Conservation (phyloP, 2,329 filamentous ascomycete genomes). For the Phoma sp. region DNA sequence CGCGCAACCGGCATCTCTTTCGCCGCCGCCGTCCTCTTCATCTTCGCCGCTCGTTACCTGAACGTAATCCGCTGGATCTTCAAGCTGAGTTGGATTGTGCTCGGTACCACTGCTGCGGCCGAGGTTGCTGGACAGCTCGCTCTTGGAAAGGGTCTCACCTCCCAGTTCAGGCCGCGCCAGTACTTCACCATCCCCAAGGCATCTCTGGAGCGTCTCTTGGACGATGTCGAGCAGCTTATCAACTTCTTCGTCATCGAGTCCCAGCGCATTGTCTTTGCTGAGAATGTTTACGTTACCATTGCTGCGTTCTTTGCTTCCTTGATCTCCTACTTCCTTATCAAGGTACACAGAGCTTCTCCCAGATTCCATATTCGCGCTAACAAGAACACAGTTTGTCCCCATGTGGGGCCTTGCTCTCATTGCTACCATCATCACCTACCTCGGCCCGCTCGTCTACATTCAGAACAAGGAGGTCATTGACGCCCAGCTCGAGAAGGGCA, state of each 20-base stretch:
- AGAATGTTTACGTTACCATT: conserved; percentile 67
- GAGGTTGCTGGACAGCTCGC: conserved; percentile 63
- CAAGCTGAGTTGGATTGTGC: conserved; percentile 63
- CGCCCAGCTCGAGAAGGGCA: conserved; percentile 61
- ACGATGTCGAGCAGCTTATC: conserved; percentile 68
- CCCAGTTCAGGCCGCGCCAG: conserved; percentile 66
- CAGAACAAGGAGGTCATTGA: conserved; percentile 70
- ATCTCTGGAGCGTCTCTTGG: conserved; percentile 64
- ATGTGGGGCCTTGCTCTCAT: conserved; percentile 68
- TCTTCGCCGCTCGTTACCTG: conserved; percentile 68
- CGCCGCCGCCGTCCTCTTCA: conserved; percentile 61
- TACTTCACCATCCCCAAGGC: conserved; percentile 72
- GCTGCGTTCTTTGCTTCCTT: conserved; percentile 65
- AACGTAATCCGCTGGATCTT: conserved; percentile 67
- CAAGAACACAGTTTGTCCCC: conserved; percentile 56
- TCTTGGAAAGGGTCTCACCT: conserved; percentile 64
- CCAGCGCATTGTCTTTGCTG: conserved; percentile 69
- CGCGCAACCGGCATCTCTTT: conserved; percentile 68
- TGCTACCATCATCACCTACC: conserved; percentile 61
- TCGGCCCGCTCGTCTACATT: conserved; percentile 67
- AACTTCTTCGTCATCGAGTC: conserved; percentile 74
- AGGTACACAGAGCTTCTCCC: conserved; percentile 28
- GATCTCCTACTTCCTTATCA: conserved; percentile 68
- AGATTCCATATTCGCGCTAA: neutral
- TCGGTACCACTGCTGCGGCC: conserved; percentile 64